Evolutionary conservation across 768 basidiomycete species (phyloP).

Genomic region (Auricularia sp.): DNA sequence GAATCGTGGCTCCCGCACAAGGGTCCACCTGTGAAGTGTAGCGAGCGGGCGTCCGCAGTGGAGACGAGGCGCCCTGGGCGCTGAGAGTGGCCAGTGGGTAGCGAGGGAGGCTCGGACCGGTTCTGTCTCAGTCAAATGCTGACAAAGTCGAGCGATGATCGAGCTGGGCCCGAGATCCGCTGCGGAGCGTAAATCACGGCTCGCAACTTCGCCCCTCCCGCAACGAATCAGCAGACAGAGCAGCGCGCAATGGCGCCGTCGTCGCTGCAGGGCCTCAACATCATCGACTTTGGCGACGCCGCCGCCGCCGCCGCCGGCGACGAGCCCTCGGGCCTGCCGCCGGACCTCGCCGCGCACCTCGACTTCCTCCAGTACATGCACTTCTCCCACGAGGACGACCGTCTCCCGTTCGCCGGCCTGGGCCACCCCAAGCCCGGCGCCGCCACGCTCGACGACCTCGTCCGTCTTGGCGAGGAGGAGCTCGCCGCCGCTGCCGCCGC

Average conservation of each 20-base stretch:
- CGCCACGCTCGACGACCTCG: conserved; percentile 2
- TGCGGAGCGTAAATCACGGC: not conserved
- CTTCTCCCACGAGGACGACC: conserved; percentile 5
- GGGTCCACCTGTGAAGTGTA: too few species aligned
- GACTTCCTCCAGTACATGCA: conserved; percentile 53
- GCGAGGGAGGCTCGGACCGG: too few species aligned
- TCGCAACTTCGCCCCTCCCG: not conserved
- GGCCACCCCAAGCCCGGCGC: not conserved
- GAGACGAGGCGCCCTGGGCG: too few species aligned
- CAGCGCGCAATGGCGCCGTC: conserved; percentile 14
- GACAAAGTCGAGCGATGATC: too few species aligned
- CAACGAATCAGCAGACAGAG: not conserved
- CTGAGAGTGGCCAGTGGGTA: too few species aligned
- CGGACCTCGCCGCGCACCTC: conserved; percentile 68
- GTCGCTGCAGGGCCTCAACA: conserved; percentile 69
- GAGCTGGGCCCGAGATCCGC: too few species aligned
- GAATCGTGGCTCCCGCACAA: too few species aligned
- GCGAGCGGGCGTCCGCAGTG: too few species aligned
- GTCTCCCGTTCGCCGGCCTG: conserved; percentile 17
- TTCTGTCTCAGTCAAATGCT: too few species aligned
- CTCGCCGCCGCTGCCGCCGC: conserved; percentile 7
- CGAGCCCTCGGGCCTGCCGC: conserved; percentile 33
- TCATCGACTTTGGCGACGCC: conserved; percentile 42
- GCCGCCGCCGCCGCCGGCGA: conserved; percentile 27
- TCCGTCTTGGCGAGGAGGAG: not conserved